Conservation (phyloP, 176 grass and related monocot species). For the Oryza longistaminata region DNA sequence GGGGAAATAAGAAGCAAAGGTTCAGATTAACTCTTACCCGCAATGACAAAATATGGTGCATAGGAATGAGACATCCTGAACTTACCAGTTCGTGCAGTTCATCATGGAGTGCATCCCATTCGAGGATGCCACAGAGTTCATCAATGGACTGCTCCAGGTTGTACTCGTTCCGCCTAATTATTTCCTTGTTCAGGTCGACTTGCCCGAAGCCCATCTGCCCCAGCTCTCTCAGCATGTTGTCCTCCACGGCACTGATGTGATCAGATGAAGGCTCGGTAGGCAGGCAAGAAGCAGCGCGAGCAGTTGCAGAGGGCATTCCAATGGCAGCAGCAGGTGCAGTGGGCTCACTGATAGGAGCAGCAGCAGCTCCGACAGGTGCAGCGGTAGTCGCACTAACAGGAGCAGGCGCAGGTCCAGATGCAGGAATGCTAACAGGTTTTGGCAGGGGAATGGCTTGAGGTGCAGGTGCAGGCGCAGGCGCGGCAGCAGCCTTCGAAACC, state of each 20-base stretch:
- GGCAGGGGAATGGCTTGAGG: slow-evolving; percentile 7
- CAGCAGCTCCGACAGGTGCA: not conserved
- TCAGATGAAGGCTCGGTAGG: not conserved
- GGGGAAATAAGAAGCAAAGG: not conserved
- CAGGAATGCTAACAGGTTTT: not conserved
- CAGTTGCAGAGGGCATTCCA: not conserved
- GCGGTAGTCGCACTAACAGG: not conserved
- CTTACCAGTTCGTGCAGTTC: slow-evolving; percentile 72
- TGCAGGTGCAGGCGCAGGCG: not conserved
- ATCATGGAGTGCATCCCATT: slow-evolving; percentile 66
- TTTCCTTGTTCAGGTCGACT: slow-evolving; percentile 73
- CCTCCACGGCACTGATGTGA: slow-evolving; percentile 42
- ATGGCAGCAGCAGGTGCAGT: not conserved
- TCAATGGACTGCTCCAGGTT: slow-evolving; percentile 57
- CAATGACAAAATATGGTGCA: not conserved
- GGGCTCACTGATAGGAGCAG: not conserved
- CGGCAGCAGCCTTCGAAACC: too few species aligned
- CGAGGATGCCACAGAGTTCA: slow-evolving; percentile 59
- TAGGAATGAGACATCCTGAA: not conserved
- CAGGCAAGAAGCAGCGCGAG: not conserved
- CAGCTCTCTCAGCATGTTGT: slow-evolving; percentile 56
- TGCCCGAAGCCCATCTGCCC: slow-evolving; percentile 70
- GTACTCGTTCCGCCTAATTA: slow-evolving; percentile 67
- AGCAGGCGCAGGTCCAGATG: slow-evolving; percentile 4
- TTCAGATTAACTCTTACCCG: not conserved